Base-by-base conservation (phyloP, 2,329 filamentous ascomycete genomes). In the Penicillium polonicum region DNA sequence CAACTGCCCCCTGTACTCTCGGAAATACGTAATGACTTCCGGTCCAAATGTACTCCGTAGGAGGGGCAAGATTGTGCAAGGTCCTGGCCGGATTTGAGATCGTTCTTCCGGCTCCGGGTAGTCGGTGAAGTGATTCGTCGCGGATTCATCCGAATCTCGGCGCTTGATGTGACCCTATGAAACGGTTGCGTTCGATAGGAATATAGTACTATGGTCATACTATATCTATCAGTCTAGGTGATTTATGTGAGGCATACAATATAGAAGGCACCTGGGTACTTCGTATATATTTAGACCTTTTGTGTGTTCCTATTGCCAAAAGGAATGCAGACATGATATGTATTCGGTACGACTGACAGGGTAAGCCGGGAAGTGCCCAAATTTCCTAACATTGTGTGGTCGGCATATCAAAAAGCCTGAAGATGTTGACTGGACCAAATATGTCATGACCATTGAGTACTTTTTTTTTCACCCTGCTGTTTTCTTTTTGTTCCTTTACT, bases 61-160 rank as follows among this genome's bases (percentile, higher is more conserved):
- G 8, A 29, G 35, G 27, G 6, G 49, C 9, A 17, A 43, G 15
- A 19, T 49, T 29, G n/a, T 21, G 15, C 29, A 25, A 52, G 42
- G 55, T 62, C 56, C 58, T 64, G 44, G 64, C 55, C 56, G 29
- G 43, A 41, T 62, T 61, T 23, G 49, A 58, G 59, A 62, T 64
- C 55, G 39, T 39, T 43, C 38, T 48, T 35, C 48, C 35, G 49
- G 39, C 39, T 31, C 43, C 59, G 53, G 60, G 56, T 50, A 52
- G 61, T 55, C 55, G 27, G 61, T 45, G 23, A 50, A 35, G 17
- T 61, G 61, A 66, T 64, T 62, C 61, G 61, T 35, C 12, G n/a
- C 57, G 15, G 6, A 50, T 53, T 50, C 52, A 55, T 62, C 63
- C 63, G 65, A 54, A 59, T 29, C 48, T 65, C 63, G 63, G 63